phyloP scores from a whole-genome alignment of 805 yeast species.

The Saturnispora zaruensis region DNA sequence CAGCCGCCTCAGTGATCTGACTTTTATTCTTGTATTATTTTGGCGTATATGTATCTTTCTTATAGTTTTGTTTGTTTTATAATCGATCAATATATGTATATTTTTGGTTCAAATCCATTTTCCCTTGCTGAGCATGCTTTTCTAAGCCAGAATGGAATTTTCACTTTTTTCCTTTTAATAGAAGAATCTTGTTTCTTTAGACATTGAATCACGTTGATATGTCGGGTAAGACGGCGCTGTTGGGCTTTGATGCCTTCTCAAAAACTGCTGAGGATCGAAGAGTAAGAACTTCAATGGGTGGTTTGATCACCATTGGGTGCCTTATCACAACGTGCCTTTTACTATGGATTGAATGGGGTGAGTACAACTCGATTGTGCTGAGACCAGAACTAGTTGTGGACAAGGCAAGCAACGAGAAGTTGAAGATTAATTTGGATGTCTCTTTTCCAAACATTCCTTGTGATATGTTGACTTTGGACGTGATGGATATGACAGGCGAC shows the following conservation, averaged over 20 bases:
- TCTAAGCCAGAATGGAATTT: not conserved
- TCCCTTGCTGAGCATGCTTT: not conserved
- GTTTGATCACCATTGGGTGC: slow-evolving; percentile 64
- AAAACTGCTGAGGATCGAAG: slow-evolving; percentile 93
- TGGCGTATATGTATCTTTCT: not conserved
- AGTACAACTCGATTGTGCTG: slow-evolving; percentile 57
- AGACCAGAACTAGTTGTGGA: slow-evolving; percentile 87
- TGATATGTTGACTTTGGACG: slow-evolving; percentile 69
- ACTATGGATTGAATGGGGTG: slow-evolving; percentile 64
- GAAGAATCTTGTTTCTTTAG: not conserved
- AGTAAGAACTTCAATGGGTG: slow-evolving; percentile 84
- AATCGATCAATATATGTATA: not conserved
- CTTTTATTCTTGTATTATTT: not conserved
- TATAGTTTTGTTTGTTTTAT: not conserved
- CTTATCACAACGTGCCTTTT: slow-evolving; percentile 45
- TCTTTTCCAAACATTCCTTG: slow-evolving; percentile 84
- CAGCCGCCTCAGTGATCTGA: slow-evolving; percentile 1
- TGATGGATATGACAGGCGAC: slow-evolving; percentile 86
- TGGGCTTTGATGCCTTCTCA: slow-evolving; percentile 81
- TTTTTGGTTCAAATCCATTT: not conserved
- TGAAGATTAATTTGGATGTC: slow-evolving; percentile 75
- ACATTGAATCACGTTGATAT: not conserved
- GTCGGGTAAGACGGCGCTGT: slow-evolving; percentile 20
- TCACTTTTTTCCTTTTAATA: not conserved
- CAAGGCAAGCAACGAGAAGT: slow-evolving; percentile 55